Evolutionary conservation across 768 basidiomycete genomes (phyloP), one percentile per base, ranked within the genome.

Genomic region (Suillus subaureus): DNA sequence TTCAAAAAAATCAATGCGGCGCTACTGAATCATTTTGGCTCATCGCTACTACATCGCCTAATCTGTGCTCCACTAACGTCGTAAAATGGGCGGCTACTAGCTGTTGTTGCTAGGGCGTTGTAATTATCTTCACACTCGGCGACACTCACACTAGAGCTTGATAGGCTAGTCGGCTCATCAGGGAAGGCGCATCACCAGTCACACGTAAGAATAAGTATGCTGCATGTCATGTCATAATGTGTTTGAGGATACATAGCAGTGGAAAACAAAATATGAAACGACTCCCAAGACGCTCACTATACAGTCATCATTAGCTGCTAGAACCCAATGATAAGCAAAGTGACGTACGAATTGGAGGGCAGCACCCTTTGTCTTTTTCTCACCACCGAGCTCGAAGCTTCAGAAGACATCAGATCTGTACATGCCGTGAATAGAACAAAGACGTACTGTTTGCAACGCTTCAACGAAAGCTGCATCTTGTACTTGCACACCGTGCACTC

Each of bases 351-450:
- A 96, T 77, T 87, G 88, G 74, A 96, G 92, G 68, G 94, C 96
- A 73, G 94, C 94, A 81, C 95, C 94, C 88, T 96, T 96, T 73
- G 94, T 96, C 92, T 98, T 98, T 89, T 99, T 99, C 88, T 99
- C 97, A 78, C 97, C 97, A 80, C 97, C 97, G 63, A 98, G 91
- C 84, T 99, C 97, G 86, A 99, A 99, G 86, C 94, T 94, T 71
- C 26, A 57, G 21, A 61, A 61, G 8, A 56, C 5, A 39, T 65
- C 58, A 68, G 65, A 45, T 18, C 6, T 16, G 43, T 28, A 33
- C n/a, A 33, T 23, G 35, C 9, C 35, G 9, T 0, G 45, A 15
- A 49, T 31, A 33, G 18, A 23, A 13, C 43, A 21, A 16, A 40
- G 31, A 88, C 93, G 77, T 75, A 95, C 94, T 99, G 97, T 82